Evolutionary conservation across 345 rosid species (phyloP), one percentile per base, ranked within the genome.

Genomic region (Citrus reticulata): DNA sequence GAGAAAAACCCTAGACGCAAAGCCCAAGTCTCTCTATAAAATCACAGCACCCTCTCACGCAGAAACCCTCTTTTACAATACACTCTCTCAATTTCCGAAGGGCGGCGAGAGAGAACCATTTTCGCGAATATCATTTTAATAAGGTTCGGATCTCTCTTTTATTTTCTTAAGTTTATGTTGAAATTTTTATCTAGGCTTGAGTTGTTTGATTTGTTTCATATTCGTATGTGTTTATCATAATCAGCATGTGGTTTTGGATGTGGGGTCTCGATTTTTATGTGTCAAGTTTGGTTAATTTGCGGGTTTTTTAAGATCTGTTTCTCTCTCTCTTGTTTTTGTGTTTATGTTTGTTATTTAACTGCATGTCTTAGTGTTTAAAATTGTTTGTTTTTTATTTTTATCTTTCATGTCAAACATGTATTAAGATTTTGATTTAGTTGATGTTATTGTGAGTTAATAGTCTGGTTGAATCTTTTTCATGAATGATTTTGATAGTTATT

Each of bases 1-100:
- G 9, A 63, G 29, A 63, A 64, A 75, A 75, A 63, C 70, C 78
- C 61, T 75, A 75, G 30, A 63, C 78, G 69, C 70, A 7, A 10
- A 20, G 0, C 22, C 25, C 46, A 37, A 73, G 1, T 19, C 10
- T 34, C 60, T 20, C 39, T 63, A 75, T 75, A 75, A 42, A 75
- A 20, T 0, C 78, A 3, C n/a, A 6, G 49, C 65, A 35, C 75
- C 34, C 29, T 9, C 10, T 0, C 6, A 1, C 42, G 22, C 2
- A 1, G 4, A 13, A 0, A 46, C 0, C 20, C 70, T 60, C 24
- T 25, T 19, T 9, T 6, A 2, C 7, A 2, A 22, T 9, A 39
- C 6, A 19, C 78, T 9, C 70, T 27, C 30, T 54, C 58, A 37
- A n/a, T 70, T 4, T 17, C n/a, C 6, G 8, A 19, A 30, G 17